A percentile compares a stretch with the other conserved stretches of the same genome.
Evolutionary conservation across 257 asterid species (phyloP).

Genomic region (Nicotiana noctiflora): DNA sequence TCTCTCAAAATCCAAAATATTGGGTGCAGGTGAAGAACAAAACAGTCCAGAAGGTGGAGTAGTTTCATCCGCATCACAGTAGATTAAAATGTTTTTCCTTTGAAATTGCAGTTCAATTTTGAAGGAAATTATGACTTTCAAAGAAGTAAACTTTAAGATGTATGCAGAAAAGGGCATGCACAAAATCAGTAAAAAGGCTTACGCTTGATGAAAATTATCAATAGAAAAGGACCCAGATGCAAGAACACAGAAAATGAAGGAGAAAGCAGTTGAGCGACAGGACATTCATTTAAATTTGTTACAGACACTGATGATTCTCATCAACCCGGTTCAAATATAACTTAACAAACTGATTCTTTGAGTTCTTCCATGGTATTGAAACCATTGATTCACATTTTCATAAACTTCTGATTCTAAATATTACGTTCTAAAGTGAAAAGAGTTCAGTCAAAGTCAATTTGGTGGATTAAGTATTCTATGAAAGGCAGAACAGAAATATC

Average conservation of each 20-base stretch:
- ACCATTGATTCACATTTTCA: background rate
- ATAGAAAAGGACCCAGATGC: conserved; percentile 40
- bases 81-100: too few species aligned
- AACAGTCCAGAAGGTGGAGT: too few species aligned
- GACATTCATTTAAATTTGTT: background rate
- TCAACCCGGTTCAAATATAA: background rate
- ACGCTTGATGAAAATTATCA: conserved; percentile 78
- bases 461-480: background rate
- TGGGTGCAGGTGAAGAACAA: too few species aligned
- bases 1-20: too few species aligned
- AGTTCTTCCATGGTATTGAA: background rate
- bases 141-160: background rate
- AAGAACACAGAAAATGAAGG: conserved; percentile 32
- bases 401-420: background rate
- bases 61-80: too few species aligned
- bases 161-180: background rate
- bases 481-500: background rate
- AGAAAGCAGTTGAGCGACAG: conserved; percentile 14
- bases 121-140: too few species aligned
- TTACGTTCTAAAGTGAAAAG: background rate
- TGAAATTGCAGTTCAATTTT: too few species aligned
- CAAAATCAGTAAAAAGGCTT: conserved; percentile 21
- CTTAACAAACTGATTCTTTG: background rate
- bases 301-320: background rate
- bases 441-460: background rate